Evolutionary conservation across 129 eudicot genomes (phyloP).

Genomic region (Pulicaria dysenterica): DNA sequence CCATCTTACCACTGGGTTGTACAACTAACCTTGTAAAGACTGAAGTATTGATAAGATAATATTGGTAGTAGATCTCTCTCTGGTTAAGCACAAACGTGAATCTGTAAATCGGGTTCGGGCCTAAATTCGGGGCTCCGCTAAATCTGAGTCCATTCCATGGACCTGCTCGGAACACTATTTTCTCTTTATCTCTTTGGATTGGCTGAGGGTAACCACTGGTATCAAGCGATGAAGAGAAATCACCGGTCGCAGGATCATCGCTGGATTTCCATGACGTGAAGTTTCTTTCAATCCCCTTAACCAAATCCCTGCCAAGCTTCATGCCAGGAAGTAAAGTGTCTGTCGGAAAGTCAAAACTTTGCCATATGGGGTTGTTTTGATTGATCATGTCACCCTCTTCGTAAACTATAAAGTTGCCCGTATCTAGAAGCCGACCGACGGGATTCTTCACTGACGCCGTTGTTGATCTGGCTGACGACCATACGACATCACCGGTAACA

Average conservation of each 20-base stretch:
- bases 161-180: conserved; percentile 28
- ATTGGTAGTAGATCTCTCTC: conserved; percentile 28
- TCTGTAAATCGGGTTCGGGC: conserved; percentile 12
- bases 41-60: conserved; percentile 7
- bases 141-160: conserved; percentile 39
- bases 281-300: background rate
- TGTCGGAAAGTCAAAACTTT: conserved; percentile 21
- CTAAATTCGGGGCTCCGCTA: conserved; percentile 25
- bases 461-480: conserved; percentile 30
- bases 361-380: conserved; percentile 25
- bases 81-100: conserved; percentile 21
- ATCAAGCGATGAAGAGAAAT: conserved; percentile 16
- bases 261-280: conserved; percentile 16
- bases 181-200: background rate
- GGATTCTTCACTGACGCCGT: background rate
- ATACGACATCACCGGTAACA: conserved; percentile 16
- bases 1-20: conserved; percentile 20
- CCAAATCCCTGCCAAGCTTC: background rate
- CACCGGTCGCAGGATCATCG: conserved; percentile 24
- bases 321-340: background rate
- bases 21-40: conserved; percentile 19
- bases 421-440: conserved; percentile 29
- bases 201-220: conserved; percentile 33
- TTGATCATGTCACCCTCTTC: background rate
- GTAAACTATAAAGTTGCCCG: conserved; percentile 33